Evolutionary conservation across 2,329 filamentous ascomycete species (phyloP), one percentile per base, ranked within the genome.

Genomic region (Trichoderma semiorbis): DNA sequence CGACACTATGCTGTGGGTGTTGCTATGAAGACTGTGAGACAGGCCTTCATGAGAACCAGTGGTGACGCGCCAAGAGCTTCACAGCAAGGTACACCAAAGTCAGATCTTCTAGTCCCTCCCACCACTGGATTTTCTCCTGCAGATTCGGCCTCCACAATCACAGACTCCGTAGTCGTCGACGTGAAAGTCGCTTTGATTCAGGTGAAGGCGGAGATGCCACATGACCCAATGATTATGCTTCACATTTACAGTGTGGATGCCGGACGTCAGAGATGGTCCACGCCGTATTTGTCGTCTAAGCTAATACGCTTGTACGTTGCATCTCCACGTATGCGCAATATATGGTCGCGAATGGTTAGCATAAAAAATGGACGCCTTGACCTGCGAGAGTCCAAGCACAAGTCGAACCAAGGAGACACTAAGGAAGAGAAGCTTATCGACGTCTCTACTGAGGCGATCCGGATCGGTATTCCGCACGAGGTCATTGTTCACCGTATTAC

Each of bases 1-100:
- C 91, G 95, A 4, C 95, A 97, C 79, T 99, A 98, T 78, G 92
- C 95, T 0, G 87, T 97, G 30, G 93, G 94, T 1, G 90, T 98
- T 72, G 96, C 95, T 10, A 84, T 88, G 28, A 91, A 90, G 78
- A 93, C 97, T 3, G 80, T 99, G 28, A 87, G 87, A 69, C 90
- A 90, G 77, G 91, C 92, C 0, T 93, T 95, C 74, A 81, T 89
- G 79, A 85, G 83, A 72, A 86, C 87, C 1, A 81, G 83, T 47
- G 82, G 80, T 30, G 85, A 87, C 72, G 57, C 76, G n/a, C 77
- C 79, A 8, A 75, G 78, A 72, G 78, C 66, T 57, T 80, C 74
- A 75, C 81, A 78, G 76, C 79, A 77, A 75, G 79, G 76, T 74
- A 75, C 21, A 21, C 76, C 73, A 71, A 76, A 73, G 62, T 71